Conservation (phyloP, 352 stramenopile species). For the Blastocystis sp. region DNA sequence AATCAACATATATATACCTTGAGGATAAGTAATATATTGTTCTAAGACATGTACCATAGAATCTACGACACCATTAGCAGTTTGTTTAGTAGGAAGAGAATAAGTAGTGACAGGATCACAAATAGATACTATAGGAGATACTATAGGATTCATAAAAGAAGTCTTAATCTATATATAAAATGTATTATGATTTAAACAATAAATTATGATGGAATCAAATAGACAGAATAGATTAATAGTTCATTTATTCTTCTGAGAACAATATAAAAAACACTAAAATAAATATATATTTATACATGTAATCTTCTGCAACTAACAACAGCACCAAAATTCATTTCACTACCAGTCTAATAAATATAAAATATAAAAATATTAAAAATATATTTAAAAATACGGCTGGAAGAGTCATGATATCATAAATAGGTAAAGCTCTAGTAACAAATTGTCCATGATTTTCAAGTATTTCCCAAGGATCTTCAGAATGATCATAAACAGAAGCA, state of each 20-base stretch:
- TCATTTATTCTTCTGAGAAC: too few relatives aligned
- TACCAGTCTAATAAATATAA: constrained; percentile 2
- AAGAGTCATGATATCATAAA: constrained; percentile 19
- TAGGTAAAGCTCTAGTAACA: constrained; percentile 18
- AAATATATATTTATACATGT: too few relatives aligned
- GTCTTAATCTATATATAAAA: constrained; percentile 38
- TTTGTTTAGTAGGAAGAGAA: constrained; percentile 22
- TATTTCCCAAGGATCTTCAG: constrained; percentile 5
- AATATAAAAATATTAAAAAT: too few relatives aligned
- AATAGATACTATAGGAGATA: constrained; percentile 28
- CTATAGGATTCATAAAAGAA: not conserved
- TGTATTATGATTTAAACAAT: too few relatives aligned
- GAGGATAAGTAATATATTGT: constrained; percentile 34
- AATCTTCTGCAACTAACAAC: not conserved
- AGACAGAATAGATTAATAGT: too few relatives aligned
- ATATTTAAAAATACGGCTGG: too few relatives aligned
- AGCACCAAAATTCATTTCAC: not conserved
- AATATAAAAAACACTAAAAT: too few relatives aligned
- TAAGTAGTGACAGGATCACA: constrained; percentile 28
- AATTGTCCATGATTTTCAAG: constrained; percentile 19
- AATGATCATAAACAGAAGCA: constrained; percentile 29
- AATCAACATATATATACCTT: too few relatives aligned
- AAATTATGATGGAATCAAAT: too few relatives aligned
- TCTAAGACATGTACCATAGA: constrained; percentile 33
- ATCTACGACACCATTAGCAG: constrained; percentile 30